These are phyloP conservation scores for Acanthamoeba rhysodes DNA, from an alignment of 208 protist genomes.

Conservation along the genomic window DNA sequence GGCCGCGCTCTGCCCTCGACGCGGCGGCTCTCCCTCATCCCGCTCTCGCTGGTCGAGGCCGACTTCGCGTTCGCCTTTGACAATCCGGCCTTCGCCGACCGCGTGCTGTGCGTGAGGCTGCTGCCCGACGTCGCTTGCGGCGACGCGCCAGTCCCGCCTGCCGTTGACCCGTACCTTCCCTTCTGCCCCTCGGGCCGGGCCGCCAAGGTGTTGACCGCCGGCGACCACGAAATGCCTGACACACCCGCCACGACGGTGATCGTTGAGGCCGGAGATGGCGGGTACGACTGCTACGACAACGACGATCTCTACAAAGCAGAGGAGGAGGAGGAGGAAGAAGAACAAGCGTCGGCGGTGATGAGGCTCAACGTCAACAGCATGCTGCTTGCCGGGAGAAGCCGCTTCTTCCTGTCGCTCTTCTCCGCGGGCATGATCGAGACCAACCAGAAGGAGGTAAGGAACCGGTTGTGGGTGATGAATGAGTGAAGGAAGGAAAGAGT, in stretches of 20 bases:
- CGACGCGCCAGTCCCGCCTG: neutral
- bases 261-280: neutral
- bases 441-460: neutral
- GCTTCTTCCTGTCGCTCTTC: neutral
- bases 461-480: too few relatives aligned
- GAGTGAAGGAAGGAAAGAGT: neutral
- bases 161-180: too few relatives aligned
- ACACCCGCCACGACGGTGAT: too few relatives aligned
- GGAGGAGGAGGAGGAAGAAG: too few relatives aligned
- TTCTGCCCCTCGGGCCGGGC: neutral
- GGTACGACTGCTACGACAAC: neutral
- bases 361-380: neutral
- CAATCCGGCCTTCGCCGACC: neutral
- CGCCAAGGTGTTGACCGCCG: neutral
- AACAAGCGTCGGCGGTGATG: neutral
- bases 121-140: neutral
- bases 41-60: neutral
- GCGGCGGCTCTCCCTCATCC: too few relatives aligned
- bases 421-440: neutral
- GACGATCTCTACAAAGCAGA: neutral
- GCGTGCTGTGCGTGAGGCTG: neutral
- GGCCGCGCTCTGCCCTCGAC: too few relatives aligned
- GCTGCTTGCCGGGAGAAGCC: neutral
- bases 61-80: neutral
- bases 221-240: too few relatives aligned